A percentile compares a stretch with the other conserved stretches of the same genome.
Conservation (phyloP, 2,329 filamentous ascomycete genomes). For the Nemania bipapillata region DNA sequence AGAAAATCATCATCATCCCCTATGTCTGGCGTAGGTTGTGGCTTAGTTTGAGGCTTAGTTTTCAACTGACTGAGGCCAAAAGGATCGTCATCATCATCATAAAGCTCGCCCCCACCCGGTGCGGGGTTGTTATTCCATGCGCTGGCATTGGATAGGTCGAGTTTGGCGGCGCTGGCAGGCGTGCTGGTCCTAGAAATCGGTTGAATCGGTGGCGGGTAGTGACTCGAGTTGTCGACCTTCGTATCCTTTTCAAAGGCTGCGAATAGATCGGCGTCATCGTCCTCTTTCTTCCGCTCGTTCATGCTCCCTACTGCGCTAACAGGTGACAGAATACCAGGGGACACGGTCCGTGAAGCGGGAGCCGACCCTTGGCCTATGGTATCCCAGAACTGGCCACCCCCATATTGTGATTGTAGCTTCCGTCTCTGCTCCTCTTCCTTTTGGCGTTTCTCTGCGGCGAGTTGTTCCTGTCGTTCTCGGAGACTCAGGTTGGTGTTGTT, state of each 20-base stretch:
- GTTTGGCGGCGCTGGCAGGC: constrained; percentile 56
- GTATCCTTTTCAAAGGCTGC: constrained; percentile 74
- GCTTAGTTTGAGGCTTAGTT: constrained; percentile 52
- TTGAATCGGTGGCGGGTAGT: constrained; percentile 68
- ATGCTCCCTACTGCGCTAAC: constrained; percentile 45
- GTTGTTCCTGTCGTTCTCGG: constrained; percentile 77
- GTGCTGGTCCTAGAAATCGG: constrained; percentile 57
- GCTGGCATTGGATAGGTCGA: constrained; percentile 65
- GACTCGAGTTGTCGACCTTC: constrained; percentile 72
- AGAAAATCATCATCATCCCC: constrained; percentile 73
- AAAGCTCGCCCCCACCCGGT: constrained; percentile 53
- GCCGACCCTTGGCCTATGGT: constrained; percentile 68
- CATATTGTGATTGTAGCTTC: constrained; percentile 80
- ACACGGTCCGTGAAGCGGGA: constrained; percentile 60
- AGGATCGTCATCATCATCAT: constrained; percentile 80
- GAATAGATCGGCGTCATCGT: constrained; percentile 71
- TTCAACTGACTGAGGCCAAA: constrained; percentile 80
- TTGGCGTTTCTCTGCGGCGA: constrained; percentile 72
- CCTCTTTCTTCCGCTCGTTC: constrained; percentile 52
- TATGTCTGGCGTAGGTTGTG: constrained; percentile 35
- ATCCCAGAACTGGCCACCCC: constrained; percentile 80
- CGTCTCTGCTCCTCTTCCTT: constrained; percentile 79
- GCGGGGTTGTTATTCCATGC: constrained; percentile 61
- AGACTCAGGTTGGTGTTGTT: constrained; percentile 77
- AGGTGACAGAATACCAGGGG: constrained; percentile 54